Percentiles rank a stretch among this genome's conserved stretches.
Conservation (phyloP, 1,284 basidiomycete genomes). For the Wolfiporia cocos region DNA sequence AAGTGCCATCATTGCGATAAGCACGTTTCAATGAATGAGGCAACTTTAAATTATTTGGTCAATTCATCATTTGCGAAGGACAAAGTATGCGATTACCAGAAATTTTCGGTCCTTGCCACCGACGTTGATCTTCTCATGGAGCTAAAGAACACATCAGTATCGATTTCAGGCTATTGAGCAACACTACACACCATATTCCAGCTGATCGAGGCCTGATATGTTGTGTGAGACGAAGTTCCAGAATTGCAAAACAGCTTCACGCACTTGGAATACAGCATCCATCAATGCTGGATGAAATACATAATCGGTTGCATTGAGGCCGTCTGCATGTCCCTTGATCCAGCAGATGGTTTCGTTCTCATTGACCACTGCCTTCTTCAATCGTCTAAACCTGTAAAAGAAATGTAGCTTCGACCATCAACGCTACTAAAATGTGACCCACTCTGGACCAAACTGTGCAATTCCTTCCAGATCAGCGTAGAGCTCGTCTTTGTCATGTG, state of each 20-base stretch:
- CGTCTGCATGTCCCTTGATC: not conserved
- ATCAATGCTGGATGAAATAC: not conserved
- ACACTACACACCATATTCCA: not conserved
- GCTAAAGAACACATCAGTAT: conserved; percentile 3
- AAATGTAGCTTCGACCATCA: not conserved
- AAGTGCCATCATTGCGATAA: conserved; percentile 15
- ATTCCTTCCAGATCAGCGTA: conserved; percentile 7
- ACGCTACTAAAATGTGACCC: conserved; percentile 3
- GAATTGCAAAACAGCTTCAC: not conserved
- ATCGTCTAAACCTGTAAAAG: conserved; percentile 7
- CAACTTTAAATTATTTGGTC: conserved; percentile 4
- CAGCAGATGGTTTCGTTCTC: not conserved
- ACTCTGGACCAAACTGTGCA: conserved; percentile 17
- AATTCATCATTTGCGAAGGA: not conserved
- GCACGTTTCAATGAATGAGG: conserved; percentile 13
- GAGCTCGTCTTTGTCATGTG: conserved; percentile 8
- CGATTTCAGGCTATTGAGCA: not conserved
- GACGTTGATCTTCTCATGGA: not conserved
- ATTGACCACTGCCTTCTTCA: conserved; percentile 4
- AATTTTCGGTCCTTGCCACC: not conserved
- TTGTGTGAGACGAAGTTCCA: not conserved
- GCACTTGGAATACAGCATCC: not conserved
- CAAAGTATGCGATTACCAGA: not conserved
- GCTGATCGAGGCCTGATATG: not conserved
- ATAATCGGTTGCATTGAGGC: not conserved